Base-by-base conservation (phyloP, 2,329 filamentous ascomycete genomes). In the Fonsecaea multimorphosa region DNA sequence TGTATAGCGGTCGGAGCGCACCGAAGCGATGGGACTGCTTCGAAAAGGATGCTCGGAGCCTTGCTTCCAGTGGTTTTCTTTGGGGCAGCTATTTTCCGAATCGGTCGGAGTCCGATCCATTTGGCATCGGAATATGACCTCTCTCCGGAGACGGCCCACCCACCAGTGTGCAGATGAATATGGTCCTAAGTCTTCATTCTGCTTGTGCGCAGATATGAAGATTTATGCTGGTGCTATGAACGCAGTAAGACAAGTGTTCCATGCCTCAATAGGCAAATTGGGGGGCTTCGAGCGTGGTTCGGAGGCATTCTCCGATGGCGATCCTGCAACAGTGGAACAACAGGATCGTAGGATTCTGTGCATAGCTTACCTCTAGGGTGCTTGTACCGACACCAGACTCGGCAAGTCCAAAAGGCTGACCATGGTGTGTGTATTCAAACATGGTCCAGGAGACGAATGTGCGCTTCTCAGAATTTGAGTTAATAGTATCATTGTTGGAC, bases 21-120 rank as follows among this genome's bases (percentile, higher is more conserved):
- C 38, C 14, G 38, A 40, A n/a, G 38, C 4, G 38, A n/a, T 40
- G 14, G 2, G 38, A 40, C 14, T 40, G 14, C 14, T 3, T n/a
- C 38, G 16, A n/a, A 40, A 1, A 40, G 4, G 38, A 40, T 40
- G 38, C 38, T n/a, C 38, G n/a, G 38, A 14, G 49, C 49, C 3
- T n/a, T 40, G 16, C 7, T 31, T 52, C 22, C 22, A 29, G n/a
- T n/a, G n/a, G n/a, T n/a, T 16, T 27, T 27, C 24, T 51, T 29
- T 27, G 49, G 19, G 49, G 49, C 19, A 52, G 49, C 49, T 22
- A 2, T 1, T 12, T 31, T 52, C 49, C 49, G 49, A 14, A 19
- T 52, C 49, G 49, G 49, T 27, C 49, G 49, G 49, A 31, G 49
- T 52, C 49, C 49, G 19, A 52, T 52, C n/a, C 49, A 52, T 52